These are phyloP conservation scores for Peniophora sp. DNA, from an alignment of 1,284 basidiomycete species.

Conservation along the genomic window DNA sequence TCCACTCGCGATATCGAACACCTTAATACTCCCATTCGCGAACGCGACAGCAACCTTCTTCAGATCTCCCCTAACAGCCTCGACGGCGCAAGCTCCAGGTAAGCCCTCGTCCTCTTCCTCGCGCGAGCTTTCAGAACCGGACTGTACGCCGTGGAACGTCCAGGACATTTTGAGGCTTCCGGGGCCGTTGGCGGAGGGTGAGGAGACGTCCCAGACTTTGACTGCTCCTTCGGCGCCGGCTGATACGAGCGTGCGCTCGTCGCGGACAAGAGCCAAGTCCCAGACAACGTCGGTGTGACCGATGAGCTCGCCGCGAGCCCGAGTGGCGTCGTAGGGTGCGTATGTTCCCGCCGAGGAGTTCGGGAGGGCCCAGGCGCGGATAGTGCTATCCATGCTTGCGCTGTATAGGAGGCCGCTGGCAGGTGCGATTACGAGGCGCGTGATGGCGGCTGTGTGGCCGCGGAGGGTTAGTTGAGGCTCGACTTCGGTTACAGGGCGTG, in stretches of 20 bases:
- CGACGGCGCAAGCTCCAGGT: constrained; percentile 75
- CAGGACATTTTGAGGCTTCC: constrained; percentile 67
- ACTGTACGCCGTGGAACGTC: constrained; percentile 70
- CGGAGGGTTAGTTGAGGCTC: constrained; percentile 90
- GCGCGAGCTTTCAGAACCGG: constrained; percentile 17
- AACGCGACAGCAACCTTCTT: constrained; percentile 88
- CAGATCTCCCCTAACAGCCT: constrained; percentile 71
- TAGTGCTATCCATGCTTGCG: constrained; percentile 88
- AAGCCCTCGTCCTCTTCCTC: constrained; percentile 33
- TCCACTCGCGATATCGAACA: constrained; percentile 85
- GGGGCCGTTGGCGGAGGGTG: constrained; percentile 36
- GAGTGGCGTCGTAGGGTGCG: constrained; percentile 78
- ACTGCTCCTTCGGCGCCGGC: constrained; percentile 88
- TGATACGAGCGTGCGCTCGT: constrained; percentile 77
- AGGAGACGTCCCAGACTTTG: constrained; percentile 85
- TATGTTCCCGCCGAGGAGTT: constrained; percentile 70
- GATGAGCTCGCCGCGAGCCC: constrained; percentile 73
- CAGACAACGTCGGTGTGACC: constrained; percentile 95
- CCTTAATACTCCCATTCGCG: constrained; percentile 82
- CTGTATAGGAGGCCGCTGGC: constrained; percentile 78
- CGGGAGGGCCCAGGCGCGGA: constrained; percentile 87
- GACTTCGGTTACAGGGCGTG: constrained; percentile 66
- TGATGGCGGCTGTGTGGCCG: constrained; percentile 91
- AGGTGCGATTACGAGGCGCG: constrained; percentile 79
- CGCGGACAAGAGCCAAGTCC: constrained; percentile 78